Evolutionary conservation across 768 basidiomycete species (phyloP), one percentile per base, ranked within the genome.

Genomic region (Leucosporidium scottii): DNA sequence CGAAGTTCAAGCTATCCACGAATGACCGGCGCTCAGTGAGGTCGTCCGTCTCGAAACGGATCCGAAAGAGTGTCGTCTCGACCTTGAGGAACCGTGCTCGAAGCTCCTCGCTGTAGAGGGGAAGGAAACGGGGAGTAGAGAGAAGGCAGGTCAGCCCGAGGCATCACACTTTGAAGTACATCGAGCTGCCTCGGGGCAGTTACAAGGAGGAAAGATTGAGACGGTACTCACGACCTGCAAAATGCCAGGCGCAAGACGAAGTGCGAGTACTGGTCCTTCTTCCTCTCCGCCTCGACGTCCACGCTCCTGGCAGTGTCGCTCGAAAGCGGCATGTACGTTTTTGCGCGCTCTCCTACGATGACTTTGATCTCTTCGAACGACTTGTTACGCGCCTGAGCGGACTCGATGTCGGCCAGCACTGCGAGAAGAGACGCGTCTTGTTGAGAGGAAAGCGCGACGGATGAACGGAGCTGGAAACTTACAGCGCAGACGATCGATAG

Each of bases 171-270:
- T n/a, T n/a, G n/a, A n/a, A n/a, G n/a, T n/a, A n/a, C n/a, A n/a
- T 34, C 34, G 34, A 34, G 34, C 34, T 34, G 5, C 21, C 36
- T 27, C 12, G 58, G 17, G 48, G 23, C 36, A 8, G 30, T n/a
- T 21, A 61, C 25, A 44, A 15, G 8, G 15, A 17, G 10, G 3
- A 15, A 34, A 20, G 36, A 13, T n/a, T 15, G 21, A 36, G 27
- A 20, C 28, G 10, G 8, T 12, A 68, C 93, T 77, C 79, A 98
- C 93, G 92, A 91, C 65, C 91, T 86, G 79, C 93, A 96, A 79
- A 99, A 98, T 9, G 96, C 93, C 50, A 99, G 82, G 59, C 96
- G 81, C 69, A 98, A 81, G 17, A 98, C 90, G 78, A 92, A 98
- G 79, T 99, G 96, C 15, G 93, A 87, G 18, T 96, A 81, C 74